Conservation (phyloP, 1,284 basidiomycete genomes). For the Erythrobasidium hasegawianum region DNA sequence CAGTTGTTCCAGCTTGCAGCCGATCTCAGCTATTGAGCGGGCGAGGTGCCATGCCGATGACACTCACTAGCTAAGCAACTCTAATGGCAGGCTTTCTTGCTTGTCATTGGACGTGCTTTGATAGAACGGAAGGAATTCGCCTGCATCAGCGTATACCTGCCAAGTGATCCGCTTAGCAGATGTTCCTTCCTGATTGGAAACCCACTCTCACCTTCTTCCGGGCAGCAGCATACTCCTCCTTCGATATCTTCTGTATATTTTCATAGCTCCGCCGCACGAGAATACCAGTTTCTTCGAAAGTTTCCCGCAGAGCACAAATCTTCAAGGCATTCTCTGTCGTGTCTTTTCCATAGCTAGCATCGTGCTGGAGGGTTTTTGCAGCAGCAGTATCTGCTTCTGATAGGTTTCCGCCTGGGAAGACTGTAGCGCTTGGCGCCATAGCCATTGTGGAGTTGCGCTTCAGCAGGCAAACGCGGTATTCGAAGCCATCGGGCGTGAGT, state of each 20-base stretch:
- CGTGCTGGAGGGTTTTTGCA: not conserved
- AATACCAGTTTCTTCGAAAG: slow-evolving; percentile 45
- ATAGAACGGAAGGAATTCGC: slow-evolving; percentile 5
- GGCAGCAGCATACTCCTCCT: slow-evolving; percentile 13
- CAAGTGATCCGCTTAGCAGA: no score
- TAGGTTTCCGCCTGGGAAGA: slow-evolving; percentile 32
- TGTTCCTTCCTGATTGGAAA: no score
- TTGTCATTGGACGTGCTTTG: slow-evolving; percentile 1
- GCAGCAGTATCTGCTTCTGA: slow-evolving; percentile 11
- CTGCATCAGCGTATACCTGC: not conserved
- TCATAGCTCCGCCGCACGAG: slow-evolving; percentile 32
- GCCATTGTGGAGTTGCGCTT: slow-evolving; percentile 9
- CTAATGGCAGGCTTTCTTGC: slow-evolving; percentile 4
- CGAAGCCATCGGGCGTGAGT: slow-evolving; percentile 24
- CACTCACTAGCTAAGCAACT: slow-evolving; percentile 7
- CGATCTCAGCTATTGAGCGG: not conserved
- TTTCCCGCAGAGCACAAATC: slow-evolving; percentile 43
- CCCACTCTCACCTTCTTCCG: slow-evolving; percentile 31
- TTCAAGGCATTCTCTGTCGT: not conserved
- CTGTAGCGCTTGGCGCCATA: slow-evolving; percentile 11
- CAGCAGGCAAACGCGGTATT: slow-evolving; percentile 30
- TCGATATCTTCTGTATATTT: slow-evolving; percentile 1
- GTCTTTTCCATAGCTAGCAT: not conserved
- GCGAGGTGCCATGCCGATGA: no score
- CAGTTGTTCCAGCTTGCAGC: not conserved